These are phyloP conservation scores for Globisporangium mamillatum DNA, from an alignment of 352 stramenopile species.

Conservation along the genomic window DNA sequence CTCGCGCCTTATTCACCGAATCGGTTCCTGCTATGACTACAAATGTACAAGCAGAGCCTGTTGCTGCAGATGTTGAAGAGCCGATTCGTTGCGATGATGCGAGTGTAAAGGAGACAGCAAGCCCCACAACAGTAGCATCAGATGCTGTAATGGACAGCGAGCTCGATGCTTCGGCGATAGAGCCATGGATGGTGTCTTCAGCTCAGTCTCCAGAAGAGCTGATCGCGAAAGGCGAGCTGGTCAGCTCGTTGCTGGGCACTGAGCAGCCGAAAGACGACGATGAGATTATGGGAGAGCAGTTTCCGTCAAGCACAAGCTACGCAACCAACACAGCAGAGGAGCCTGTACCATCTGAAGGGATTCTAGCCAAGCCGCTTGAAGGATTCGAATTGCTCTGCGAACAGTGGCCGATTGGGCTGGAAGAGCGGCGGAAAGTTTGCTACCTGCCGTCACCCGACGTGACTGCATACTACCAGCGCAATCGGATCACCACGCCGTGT, in stretches of 20 bases:
- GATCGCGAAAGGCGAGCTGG: slow-evolving; percentile 18
- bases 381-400: slow-evolving; percentile 28
- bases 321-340: slow-evolving; percentile 2
- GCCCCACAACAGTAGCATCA: background rate
- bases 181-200: slow-evolving; percentile 11
- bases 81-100: background rate
- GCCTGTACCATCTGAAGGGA: slow-evolving; percentile 12
- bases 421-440: slow-evolving; percentile 42
- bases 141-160: background rate
- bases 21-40: background rate
- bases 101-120: background rate
- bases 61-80: background rate
- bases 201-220: slow-evolving; percentile 27
- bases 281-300: background rate
- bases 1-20: too few species aligned
- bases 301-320: slow-evolving; percentile 1
- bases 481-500: slow-evolving; percentile 1
- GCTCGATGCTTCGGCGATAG: slow-evolving; percentile 13
- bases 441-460: slow-evolving; percentile 23
- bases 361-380: background rate
- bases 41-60: background rate
- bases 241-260: slow-evolving; percentile 26
- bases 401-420: slow-evolving; percentile 47
- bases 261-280: background rate
- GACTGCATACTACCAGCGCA: slow-evolving; percentile 10